A percentile compares a stretch with the other conserved stretches of the same genome.
Evolutionary conservation across 2,329 filamentous ascomycete genomes (phyloP).

Genomic region (Phialophora chinensis): DNA sequence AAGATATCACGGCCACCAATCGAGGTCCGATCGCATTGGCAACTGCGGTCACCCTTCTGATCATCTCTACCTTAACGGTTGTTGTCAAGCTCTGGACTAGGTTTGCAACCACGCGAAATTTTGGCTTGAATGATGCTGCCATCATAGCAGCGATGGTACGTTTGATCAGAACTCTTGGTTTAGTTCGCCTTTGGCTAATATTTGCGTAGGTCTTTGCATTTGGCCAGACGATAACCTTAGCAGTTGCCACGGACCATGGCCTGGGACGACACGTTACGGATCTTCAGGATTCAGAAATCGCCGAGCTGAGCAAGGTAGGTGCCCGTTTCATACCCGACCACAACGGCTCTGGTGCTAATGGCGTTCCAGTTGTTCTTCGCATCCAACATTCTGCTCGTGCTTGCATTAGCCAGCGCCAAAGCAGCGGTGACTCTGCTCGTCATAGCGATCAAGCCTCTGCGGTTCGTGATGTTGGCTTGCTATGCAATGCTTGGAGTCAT

Average conservation of each 20-base stretch:
- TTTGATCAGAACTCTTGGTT: background rate
- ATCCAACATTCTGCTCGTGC: conserved; percentile 38
- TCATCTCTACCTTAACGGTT: conserved; percentile 26
- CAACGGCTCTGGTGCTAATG: conserved; percentile 12
- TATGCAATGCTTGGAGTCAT: conserved; percentile 32
- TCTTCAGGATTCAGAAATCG: conserved; percentile 32
- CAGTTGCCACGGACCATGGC: conserved; percentile 34
- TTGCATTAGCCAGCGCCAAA: conserved; percentile 37
- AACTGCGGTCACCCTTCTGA: conserved; percentile 22
- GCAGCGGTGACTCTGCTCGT: conserved; percentile 38
- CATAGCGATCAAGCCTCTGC: conserved; percentile 39
- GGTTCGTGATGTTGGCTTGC: conserved; percentile 35
- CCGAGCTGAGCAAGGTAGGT: conserved; percentile 36
- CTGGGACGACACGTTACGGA: conserved; percentile 34
- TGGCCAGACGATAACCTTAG: conserved; percentile 35
- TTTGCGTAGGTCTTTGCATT: conserved; percentile 22
- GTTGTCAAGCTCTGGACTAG: conserved; percentile 29
- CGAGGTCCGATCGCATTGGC: conserved; percentile 16
- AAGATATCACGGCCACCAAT: conserved; percentile 19
- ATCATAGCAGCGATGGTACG: conserved; percentile 24
- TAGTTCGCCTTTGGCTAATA: background rate
- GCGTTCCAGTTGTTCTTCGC: conserved; percentile 37
- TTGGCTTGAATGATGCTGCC: conserved; percentile 22
- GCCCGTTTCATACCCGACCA: background rate
- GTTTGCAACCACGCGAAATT: conserved; percentile 22